Evolutionary conservation across 306 rosid species (phyloP).

Genomic region (Quercus engelmannii): DNA sequence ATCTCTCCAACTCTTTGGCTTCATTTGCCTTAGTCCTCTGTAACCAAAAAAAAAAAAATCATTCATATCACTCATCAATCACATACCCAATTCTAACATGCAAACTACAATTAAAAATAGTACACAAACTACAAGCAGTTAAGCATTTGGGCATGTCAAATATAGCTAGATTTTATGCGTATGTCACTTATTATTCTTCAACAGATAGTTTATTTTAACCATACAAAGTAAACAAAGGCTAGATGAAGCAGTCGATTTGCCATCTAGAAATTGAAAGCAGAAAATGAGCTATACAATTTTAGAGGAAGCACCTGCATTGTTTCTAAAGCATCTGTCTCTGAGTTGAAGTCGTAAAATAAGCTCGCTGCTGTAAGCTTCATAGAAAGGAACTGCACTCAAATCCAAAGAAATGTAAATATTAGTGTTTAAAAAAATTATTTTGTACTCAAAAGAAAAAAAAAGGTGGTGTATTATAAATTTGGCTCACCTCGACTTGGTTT

Average conservation of each 20-base stretch:
- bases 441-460: not conserved
- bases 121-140: too few species aligned
- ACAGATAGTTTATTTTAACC: too few species aligned
- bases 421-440: not conserved
- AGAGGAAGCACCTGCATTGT: slow-evolving; percentile 60
- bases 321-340: slow-evolving; percentile 63
- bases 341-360: slow-evolving; percentile 70
- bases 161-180: too few species aligned
- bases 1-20: slow-evolving; percentile 61
- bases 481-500: slow-evolving; percentile 89
- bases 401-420: not conserved
- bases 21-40: slow-evolving; percentile 78
- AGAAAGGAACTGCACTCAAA: slow-evolving; percentile 76
- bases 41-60: slow-evolving; percentile 10
- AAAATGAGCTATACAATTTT: not conserved
- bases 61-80: slow-evolving; percentile 7
- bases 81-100: not conserved
- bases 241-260: too few species aligned
- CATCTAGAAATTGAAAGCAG: too few species aligned
- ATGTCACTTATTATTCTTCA: too few species aligned
- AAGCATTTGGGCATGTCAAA: too few species aligned
- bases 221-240: not conserved
- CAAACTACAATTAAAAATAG: slow-evolving; percentile 9
- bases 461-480: not conserved
- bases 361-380: slow-evolving; percentile 93